A percentile compares a stretch with the other conserved stretches of the same genome.
Conservation (phyloP, 768 basidiomycete species). For the Trametes coccinea region DNA sequence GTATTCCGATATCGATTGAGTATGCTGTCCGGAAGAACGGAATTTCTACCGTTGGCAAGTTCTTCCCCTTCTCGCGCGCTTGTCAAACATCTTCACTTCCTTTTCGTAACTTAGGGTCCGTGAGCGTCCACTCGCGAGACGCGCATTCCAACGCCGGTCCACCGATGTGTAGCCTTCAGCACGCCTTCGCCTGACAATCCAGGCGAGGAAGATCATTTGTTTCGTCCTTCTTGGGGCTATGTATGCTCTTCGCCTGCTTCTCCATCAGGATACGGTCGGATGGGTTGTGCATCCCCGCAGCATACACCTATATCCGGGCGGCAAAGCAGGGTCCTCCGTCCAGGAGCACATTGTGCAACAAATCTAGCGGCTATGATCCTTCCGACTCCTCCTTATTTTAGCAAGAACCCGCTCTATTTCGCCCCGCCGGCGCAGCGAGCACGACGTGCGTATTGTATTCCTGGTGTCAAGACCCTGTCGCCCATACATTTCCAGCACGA, state of each 20-base stretch:
- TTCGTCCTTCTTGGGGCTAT: neutral
- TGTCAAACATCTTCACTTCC: neutral
- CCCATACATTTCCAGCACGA: neutral
- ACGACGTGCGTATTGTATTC: neutral
- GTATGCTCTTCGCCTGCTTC: neutral
- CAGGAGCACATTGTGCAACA: neutral
- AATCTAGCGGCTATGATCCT: constrained; percentile 3
- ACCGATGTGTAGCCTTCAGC: neutral
- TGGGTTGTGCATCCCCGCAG: neutral
- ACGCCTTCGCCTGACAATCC: neutral
- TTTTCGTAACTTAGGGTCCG: neutral
- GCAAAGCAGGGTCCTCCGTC: constrained; percentile 4
- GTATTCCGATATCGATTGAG: constrained; percentile 13
- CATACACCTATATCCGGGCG: constrained; percentile 4
- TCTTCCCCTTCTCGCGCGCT: constrained; percentile 6
- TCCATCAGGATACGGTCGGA: constrained; percentile 1
- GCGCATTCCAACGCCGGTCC: neutral
- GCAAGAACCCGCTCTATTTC: constrained; percentile 4
- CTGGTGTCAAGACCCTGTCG: neutral
- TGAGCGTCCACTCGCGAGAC: neutral
- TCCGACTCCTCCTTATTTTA: neutral
- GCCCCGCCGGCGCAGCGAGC: neutral
- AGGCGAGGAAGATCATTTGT: neutral
- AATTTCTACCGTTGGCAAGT: neutral
- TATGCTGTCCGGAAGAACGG: neutral